Evolutionary conservation across 805 yeast species (phyloP).

Genomic region (Spathaspora gorwiae): DNA sequence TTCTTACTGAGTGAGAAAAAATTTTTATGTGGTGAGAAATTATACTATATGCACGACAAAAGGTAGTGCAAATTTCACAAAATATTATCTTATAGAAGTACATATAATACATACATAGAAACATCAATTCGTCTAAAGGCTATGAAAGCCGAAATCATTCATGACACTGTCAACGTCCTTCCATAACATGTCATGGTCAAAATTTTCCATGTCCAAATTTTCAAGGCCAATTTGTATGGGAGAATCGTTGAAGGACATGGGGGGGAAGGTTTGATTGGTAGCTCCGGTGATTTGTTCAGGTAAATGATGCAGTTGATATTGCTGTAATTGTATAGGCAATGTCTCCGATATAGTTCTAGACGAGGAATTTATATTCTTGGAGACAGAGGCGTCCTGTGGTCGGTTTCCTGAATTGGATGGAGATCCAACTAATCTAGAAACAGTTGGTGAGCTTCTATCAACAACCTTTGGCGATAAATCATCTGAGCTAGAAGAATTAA

Average conservation of each 20-base stretch:
- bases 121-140: slow-evolving; percentile 20
- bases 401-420: neutral
- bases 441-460: slow-evolving; percentile 9
- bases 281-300: neutral
- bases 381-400: neutral
- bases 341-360: neutral
- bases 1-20: neutral
- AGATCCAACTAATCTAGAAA: neutral
- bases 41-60: neutral
- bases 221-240: slow-evolving; percentile 27
- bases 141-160: slow-evolving; percentile 89
- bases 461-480: slow-evolving; percentile 26
- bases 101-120: neutral
- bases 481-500: slow-evolving; percentile 21
- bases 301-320: neutral
- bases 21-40: neutral
- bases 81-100: neutral
- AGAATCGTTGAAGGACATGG: slow-evolving; percentile 12
- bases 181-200: slow-evolving; percentile 58
- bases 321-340: neutral
- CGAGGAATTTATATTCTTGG: neutral
- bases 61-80: no score
- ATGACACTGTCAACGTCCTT: slow-evolving; percentile 83
- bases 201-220: slow-evolving; percentile 34
- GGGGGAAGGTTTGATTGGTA: neutral